Evolutionary conservation across 2,329 filamentous ascomycete genomes (phyloP).

Genomic region (Paraconiothyrium sp.): DNA sequence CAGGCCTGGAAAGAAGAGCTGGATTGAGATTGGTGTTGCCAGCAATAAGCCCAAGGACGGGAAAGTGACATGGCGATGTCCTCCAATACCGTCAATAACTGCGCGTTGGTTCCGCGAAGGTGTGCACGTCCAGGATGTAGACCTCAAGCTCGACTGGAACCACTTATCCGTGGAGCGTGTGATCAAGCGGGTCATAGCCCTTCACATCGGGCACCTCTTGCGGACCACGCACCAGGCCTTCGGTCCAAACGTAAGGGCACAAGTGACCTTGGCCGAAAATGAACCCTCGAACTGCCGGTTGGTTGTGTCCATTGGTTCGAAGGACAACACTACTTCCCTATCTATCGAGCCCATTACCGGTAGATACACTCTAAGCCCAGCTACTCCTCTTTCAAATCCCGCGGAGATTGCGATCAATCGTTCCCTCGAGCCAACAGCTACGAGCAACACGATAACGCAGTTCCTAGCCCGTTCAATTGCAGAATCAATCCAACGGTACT

Average conservation of each 20-base stretch:
- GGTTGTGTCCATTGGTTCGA: constrained; percentile 73
- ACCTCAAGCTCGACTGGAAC: constrained; percentile 72
- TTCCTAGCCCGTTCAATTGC: constrained; percentile 70
- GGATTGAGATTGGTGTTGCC: constrained; percentile 86
- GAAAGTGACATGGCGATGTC: constrained; percentile 47
- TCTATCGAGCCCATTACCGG: constrained; percentile 82
- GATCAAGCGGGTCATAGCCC: constrained; percentile 76
- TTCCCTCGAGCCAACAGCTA: constrained; percentile 66
- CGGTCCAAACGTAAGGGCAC: constrained; percentile 66
- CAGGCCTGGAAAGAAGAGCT: constrained; percentile 78
- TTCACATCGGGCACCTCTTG: constrained; percentile 78
- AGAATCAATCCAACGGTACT: constrained; percentile 69
- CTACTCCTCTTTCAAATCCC: constrained; percentile 50
- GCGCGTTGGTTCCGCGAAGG: constrained; percentile 87
- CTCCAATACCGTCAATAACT: constrained; percentile 55
- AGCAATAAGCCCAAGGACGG: constrained; percentile 63
- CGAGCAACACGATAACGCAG: constrained; percentile 65
- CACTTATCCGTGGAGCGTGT: constrained; percentile 78
- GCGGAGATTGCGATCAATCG: constrained; percentile 73
- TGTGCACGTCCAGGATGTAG: constrained; percentile 74
- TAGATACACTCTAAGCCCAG: constrained; percentile 74
- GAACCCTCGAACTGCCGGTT: constrained; percentile 75
- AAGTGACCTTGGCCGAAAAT: constrained; percentile 65
- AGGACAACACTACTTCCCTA: constrained; percentile 65
- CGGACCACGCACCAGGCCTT: constrained; percentile 66